Evolutionary conservation across 2,329 filamentous ascomycete species (phyloP).

Genomic region (Chaetomiaceae sp.): DNA sequence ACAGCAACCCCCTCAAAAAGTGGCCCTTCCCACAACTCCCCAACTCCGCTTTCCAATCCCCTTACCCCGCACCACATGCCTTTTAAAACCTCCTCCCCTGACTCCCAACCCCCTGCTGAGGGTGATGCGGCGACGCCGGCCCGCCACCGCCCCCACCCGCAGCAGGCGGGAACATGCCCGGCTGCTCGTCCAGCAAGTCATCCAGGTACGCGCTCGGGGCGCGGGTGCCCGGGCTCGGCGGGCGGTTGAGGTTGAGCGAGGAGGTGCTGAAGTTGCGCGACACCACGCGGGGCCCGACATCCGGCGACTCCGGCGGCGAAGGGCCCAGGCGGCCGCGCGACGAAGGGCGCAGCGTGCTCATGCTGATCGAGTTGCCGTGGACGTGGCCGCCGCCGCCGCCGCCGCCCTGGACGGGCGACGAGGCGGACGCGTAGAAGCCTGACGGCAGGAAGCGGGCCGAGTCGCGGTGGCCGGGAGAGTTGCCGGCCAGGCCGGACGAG

Average conservation of each 20-base stretch:
- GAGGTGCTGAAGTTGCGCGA: constrained; percentile 52
- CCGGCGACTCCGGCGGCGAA: constrained; percentile 61
- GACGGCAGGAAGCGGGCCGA: constrained; percentile 75
- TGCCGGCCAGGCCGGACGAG: constrained; percentile 50
- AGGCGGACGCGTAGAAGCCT: constrained; percentile 73
- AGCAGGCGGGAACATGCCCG: constrained; percentile 42
- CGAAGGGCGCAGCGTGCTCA: constrained; percentile 56
- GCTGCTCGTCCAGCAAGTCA: constrained; percentile 76
- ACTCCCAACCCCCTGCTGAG: constrained; percentile 7
- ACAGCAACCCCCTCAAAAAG: too few species aligned
- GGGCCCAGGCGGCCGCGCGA: constrained; percentile 48
- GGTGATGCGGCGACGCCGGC: constrained; percentile 2
- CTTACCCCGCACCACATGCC: too few species aligned
- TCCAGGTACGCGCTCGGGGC: constrained; percentile 87
- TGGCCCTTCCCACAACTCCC: too few species aligned
- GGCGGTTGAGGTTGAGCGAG: constrained; percentile 59
- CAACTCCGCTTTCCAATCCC: too few species aligned
- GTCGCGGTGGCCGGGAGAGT: constrained; percentile 52
- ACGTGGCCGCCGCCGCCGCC: constrained; percentile 30
- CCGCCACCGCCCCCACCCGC: too few species aligned
- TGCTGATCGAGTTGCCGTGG: constrained; percentile 50
- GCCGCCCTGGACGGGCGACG: constrained; percentile 36
- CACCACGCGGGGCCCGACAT: constrained; percentile 38
- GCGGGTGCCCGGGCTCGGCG: constrained; percentile 52
- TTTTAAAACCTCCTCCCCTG: constrained; percentile 15